Evolutionary conservation across 257 asterid genomes (phyloP).

Genomic region (Penstemon davidsonii): DNA sequence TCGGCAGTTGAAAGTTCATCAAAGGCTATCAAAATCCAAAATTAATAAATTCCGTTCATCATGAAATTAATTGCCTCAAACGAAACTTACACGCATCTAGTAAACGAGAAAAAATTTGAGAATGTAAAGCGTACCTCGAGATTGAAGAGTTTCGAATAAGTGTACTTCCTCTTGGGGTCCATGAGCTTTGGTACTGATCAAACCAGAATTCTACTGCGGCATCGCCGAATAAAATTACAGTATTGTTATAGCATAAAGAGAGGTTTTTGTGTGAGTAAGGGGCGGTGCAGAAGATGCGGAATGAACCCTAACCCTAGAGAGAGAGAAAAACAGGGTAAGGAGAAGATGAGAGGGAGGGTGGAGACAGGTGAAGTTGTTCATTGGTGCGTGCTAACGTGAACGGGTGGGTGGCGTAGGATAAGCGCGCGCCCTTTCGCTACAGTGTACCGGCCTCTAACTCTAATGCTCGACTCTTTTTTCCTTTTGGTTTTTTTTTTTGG

Average conservation of each 20-base stretch:
- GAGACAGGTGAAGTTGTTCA: constrained; percentile 59
- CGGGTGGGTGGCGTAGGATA: constrained; percentile 43
- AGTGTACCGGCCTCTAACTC: constrained; percentile 29
- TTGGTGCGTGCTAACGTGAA: constrained; percentile 58
- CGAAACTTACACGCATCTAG: constrained; percentile 27
- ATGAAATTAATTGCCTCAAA: not conserved
- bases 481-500: not conserved
- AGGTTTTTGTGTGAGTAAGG: constrained; percentile 24
- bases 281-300: constrained; percentile 20
- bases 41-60: constrained; percentile 18
- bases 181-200: constrained; percentile 44
- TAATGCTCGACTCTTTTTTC: constrained; percentile 6
- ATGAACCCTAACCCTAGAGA: constrained; percentile 67
- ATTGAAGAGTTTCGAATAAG: constrained; percentile 84
- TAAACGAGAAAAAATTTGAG: constrained; percentile 17
- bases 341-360: constrained; percentile 45
- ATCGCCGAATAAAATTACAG: constrained; percentile 43
- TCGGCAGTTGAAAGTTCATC: constrained; percentile 94
- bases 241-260: constrained; percentile 1
- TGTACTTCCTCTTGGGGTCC: constrained; percentile 70
- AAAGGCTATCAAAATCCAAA: constrained; percentile 60
- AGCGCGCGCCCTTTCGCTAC: constrained; percentile 49
- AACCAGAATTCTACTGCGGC: constrained; percentile 47
- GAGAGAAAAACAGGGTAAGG: constrained; percentile 49
- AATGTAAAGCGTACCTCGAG: constrained; percentile 69